Evolutionary conservation across 2,329 filamentous ascomycete genomes (phyloP), one percentile per base, ranked within the genome.

Genomic region (Passalora sequoiae): DNA sequence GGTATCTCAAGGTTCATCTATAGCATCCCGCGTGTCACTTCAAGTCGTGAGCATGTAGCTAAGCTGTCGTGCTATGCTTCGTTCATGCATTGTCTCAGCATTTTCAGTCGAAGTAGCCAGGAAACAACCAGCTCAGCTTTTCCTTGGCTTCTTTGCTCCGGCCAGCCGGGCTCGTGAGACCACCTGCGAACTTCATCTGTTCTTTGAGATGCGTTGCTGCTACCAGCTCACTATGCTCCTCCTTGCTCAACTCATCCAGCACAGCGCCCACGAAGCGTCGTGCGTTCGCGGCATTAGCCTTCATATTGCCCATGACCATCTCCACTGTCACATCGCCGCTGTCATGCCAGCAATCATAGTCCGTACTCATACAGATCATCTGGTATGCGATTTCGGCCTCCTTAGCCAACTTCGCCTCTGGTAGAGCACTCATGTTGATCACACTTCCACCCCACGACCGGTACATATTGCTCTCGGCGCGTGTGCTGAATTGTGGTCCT

Each of bases 311-410:
- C 81, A 95, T 87, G 43, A 98, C 92, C 86, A 97, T 94, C 67
- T 89, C 86, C 16, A 98, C 92, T 50, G 89, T 89, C 50, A 98
- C 92, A 32, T 78, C 73, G 53, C 86, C 86, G 45, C 81, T 84
- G 15, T 78, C 81, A 63, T 89, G 85, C 92, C 92, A 98, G 80
- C 91, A 97, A 73, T 98, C 92, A 67, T 98, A 98, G 73, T 98
- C 92, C 20, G 92, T 98, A 24, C 88, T 87, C 92, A 98, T 98
- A 75, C 91, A 95, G 61, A 98, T 94, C 79, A 96, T 94, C 72
- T 94, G 89, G 69, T 97, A 97, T 25, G 84, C 85, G 58, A 98
- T 85, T 73, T 98, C 92, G 17, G 92, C 92, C 72, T 98, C 92
- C 41, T 87, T 83, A 7, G 92, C 92, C 15, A 98, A 81, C 75